phyloP scores from a whole-genome alignment of 257 asterid genomes.

The Apocynum venetum region DNA sequence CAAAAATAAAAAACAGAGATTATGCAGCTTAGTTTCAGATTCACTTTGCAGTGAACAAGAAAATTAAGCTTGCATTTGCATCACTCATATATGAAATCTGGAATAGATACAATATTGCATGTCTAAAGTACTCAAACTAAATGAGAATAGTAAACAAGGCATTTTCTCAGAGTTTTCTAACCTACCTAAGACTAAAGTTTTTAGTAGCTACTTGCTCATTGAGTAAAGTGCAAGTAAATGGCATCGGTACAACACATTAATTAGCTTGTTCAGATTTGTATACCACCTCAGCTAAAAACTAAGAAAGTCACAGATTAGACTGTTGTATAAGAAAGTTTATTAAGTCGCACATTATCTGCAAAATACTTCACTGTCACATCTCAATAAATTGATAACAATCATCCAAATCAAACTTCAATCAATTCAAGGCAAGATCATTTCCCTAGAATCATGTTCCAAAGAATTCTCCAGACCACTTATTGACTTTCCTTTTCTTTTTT shows the following conservation, averaged over 20 bases:
- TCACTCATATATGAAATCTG: not conserved
- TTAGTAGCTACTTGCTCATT: not conserved
- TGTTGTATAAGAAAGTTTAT: not conserved
- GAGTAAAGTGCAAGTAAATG: not conserved
- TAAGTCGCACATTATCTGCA: not conserved
- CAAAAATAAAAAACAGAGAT: not conserved
- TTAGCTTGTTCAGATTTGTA: not conserved
- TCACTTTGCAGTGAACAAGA: not conserved
- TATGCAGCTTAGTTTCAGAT: not conserved
- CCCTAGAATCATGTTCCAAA: not conserved
- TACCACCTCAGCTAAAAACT: not conserved
- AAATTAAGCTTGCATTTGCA: not conserved
- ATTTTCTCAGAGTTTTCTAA: not conserved
- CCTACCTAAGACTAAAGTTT: not conserved
- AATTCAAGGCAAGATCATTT: not conserved
- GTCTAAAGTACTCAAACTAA: not conserved
- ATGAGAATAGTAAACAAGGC: not conserved
- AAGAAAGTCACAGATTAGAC: not conserved
- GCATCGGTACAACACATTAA: not conserved
- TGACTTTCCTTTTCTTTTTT: not conserved
- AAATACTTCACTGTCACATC: not conserved
- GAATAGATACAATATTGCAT: not conserved
- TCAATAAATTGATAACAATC: not conserved
- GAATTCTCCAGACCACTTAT: not conserved
- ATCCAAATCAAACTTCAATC: not conserved